These are phyloP conservation scores for Graphilbum fragrans DNA, from an alignment of 2,329 filamentous ascomycete genomes.

Conservation along the genomic window DNA sequence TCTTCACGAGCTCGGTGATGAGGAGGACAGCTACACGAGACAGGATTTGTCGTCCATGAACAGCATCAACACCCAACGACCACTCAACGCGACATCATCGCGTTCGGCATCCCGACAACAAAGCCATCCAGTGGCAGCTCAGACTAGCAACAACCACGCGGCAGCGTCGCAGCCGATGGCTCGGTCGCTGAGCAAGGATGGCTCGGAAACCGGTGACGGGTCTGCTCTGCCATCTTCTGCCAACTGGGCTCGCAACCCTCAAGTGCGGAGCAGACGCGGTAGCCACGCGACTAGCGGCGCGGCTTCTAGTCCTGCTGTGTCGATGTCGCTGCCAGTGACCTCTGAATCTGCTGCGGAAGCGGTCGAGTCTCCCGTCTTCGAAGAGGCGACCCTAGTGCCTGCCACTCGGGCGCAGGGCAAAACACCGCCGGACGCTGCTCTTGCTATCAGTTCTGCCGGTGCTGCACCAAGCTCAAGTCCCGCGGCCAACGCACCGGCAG, in stretches of 20 bases:
- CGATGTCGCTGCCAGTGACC: conserved; percentile 41
- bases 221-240: conserved; percentile 89
- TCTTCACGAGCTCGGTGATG: conserved; percentile 93
- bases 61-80: conserved; percentile 68
- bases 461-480: neutral
- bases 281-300: conserved; percentile 75
- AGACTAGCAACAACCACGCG: conserved; percentile 10
- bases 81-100: conserved; percentile 43
- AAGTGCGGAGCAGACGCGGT: conserved; percentile 53
- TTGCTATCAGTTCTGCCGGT: neutral
- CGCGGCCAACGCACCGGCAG: neutral
- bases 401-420: conserved; percentile 5
- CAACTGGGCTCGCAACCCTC: conserved; percentile 73
- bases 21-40: conserved; percentile 90
- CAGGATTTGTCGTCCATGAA: conserved; percentile 94
- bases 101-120: conserved; percentile 42
- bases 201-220: conserved; percentile 60
- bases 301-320: conserved; percentile 71
- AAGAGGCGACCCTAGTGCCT: conserved; percentile 17
- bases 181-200: conserved; percentile 67
- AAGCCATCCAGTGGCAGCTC: conserved; percentile 23
- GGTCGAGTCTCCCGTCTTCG: conserved; percentile 19
- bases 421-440: neutral
- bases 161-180: conserved; percentile 50
- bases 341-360: conserved; percentile 36